Evolutionary conservation across 2,329 filamentous ascomycete species (phyloP).

Genomic region (Verticillium isaacii): DNA sequence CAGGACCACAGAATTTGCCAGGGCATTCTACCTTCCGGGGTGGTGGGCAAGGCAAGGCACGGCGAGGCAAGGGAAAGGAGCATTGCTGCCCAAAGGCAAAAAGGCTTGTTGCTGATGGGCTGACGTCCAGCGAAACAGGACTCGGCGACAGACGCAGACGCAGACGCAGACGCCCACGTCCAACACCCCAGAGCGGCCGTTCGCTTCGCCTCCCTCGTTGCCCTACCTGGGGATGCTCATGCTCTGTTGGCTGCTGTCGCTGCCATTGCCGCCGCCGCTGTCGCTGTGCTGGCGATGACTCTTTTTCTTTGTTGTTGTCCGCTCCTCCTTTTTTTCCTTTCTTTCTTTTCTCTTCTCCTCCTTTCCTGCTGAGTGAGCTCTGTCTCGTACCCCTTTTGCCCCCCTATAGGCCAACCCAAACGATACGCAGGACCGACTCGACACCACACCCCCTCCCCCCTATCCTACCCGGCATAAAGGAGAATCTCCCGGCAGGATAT

Average conservation of each 20-base stretch:
- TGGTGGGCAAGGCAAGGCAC: not conserved
- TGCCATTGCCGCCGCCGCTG: not conserved
- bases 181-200: not conserved
- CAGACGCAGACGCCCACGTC: not conserved
- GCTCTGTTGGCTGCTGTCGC: not conserved
- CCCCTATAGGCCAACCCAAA: not conserved
- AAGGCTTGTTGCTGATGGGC: not conserved
- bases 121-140: not conserved
- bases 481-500: not conserved
- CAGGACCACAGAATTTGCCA: not conserved
- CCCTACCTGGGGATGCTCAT: not conserved
- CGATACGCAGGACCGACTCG: not conserved
- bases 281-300: not conserved
- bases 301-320: conserved; percentile 6
- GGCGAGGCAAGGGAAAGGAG: not conserved
- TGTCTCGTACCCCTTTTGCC: not conserved
- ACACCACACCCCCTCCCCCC: not conserved
- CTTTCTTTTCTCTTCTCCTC: conserved; percentile 1
- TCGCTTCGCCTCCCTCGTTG: not conserved
- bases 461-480: conserved; percentile 1
- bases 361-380: not conserved
- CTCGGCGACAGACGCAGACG: not conserved
- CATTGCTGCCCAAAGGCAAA: not conserved
- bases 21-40: not conserved
- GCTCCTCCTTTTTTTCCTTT: conserved; percentile 1